A percentile compares a stretch with the other conserved stretches of the same genome.
Evolutionary conservation across 169 alveolate genomes (phyloP).

Genomic region (Eimeria nieschulzi): DNA sequence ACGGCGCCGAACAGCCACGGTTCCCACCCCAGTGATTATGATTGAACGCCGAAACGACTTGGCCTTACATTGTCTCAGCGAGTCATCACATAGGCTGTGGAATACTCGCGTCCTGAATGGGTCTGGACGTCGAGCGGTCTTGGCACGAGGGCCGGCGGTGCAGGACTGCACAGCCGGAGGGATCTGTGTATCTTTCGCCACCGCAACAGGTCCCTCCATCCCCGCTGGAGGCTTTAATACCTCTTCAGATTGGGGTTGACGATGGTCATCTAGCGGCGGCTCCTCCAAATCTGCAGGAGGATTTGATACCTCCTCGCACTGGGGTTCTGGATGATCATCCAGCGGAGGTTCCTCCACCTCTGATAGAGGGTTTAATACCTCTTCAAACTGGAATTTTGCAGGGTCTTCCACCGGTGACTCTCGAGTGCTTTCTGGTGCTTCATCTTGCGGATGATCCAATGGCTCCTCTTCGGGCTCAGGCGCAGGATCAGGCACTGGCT

Average conservation of each 20-base stretch:
- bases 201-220: neutral
- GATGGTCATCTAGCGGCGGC: neutral
- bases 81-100: conserved; percentile 48
- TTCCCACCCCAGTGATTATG: conserved; percentile 39
- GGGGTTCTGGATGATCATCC: too few relatives aligned
- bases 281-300: too few relatives aligned
- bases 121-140: neutral
- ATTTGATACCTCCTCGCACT: too few relatives aligned
- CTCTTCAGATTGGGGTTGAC: neutral
- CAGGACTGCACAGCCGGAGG: neutral
- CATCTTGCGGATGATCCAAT: neutral
- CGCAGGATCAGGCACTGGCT: neutral
- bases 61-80: neutral
- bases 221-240: neutral
- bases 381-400: too few relatives aligned
- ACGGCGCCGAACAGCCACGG: conserved; percentile 27
- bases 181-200: neutral
- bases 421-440: neutral
- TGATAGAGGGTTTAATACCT: too few relatives aligned
- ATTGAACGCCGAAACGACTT: conserved; percentile 28
- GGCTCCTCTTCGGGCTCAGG: neutral
- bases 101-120: conserved; percentile 29
- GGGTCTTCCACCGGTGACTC: too few relatives aligned
- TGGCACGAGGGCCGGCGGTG: neutral
- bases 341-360: too few relatives aligned